Base-by-base conservation (phyloP, 345 rosid species). In the Dimocarpus longan region DNA sequence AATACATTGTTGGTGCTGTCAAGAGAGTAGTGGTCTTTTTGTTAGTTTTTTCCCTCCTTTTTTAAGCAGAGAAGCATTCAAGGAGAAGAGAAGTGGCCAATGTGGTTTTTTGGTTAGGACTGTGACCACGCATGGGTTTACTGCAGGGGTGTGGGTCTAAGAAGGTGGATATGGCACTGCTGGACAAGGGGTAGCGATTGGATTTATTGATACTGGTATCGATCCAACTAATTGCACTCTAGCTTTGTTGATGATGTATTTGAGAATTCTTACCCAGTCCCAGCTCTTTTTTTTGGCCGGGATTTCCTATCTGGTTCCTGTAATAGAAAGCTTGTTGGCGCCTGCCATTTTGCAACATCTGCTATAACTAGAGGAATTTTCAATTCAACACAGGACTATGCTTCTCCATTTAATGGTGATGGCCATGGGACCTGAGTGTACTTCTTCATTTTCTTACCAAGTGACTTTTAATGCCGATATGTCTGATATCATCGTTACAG, bases 291-390 rank as follows among this genome's bases (percentile, higher is more conserved):
- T 84, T 89, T 97, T 2, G 98, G 99, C 8, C 91, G 88, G 18
- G 98, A 93, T 76, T 95, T 95, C 84, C 99, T 98, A 66, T 92
- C 99, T 11, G 98, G 98, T 42, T 95, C 99, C 3, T 95, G 99
- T 78, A 95, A 93, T 80, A 93, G 97, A 85, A 95, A 95, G 86
- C 97, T 95, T 69, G 78, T 95, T 75, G 99, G 92, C 16, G 99
- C 98, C 46, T 96, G 97, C 22, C 99, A 95, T 86, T 95, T 95
- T 68, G 99, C 98, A 0, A 95, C 96, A 80, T 95, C 99, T 76
- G 98, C 97, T 77, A 95, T 95, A 68, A 95, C 95, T 52, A 87
- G 98, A 87, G 99, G 99, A 81, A 86, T 93, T 79, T 95, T 95
- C 82, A 95, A 93, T 75, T 87, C 98, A 21, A 82, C 91, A 76